Conservation (phyloP, 2,329 filamentous ascomycete species). For the Diaporthe helianthi region DNA sequence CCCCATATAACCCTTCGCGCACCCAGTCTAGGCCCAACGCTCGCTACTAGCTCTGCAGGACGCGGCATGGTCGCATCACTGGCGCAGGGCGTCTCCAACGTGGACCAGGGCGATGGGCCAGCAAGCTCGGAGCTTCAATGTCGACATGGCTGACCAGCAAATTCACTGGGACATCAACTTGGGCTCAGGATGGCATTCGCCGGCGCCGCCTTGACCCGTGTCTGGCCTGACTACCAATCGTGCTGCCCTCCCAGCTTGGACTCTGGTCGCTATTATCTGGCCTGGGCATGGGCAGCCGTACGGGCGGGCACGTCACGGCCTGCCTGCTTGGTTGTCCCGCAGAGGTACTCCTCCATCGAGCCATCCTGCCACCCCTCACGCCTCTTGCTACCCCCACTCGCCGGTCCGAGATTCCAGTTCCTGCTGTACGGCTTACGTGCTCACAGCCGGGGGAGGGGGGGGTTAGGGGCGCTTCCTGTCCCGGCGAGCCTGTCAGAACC, state of each 20-base stretch:
- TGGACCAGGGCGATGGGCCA: slow-evolving; percentile 32
- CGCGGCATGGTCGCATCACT: slow-evolving; percentile 18
- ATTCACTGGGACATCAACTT: background rate
- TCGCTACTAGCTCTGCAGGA: slow-evolving; percentile 23
- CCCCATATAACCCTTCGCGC: background rate
- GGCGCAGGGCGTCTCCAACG: slow-evolving; percentile 3
- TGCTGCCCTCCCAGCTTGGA: background rate
- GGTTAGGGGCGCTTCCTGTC: slow-evolving; percentile 11
- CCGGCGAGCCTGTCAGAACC: slow-evolving; percentile 31
- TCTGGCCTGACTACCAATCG: background rate
- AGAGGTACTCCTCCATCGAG: slow-evolving; percentile 5
- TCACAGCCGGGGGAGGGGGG: too few species aligned
- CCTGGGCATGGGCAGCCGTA: slow-evolving; percentile 3
- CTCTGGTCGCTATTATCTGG: slow-evolving; percentile 5
- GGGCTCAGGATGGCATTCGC: background rate
- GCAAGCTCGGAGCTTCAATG: slow-evolving; percentile 10
- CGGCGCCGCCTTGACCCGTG: background rate
- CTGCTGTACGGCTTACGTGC: slow-evolving; percentile 19
- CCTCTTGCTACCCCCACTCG: slow-evolving; percentile 16
- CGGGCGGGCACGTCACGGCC: background rate
- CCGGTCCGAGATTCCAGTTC: slow-evolving; percentile 13
- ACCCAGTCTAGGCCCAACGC: background rate
- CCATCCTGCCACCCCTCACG: slow-evolving; percentile 9
- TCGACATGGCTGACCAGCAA: background rate
- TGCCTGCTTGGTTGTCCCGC: background rate